Evolutionary conservation across 495 filamentous ascomycete species (phyloP), one percentile per base, ranked within the genome.

Genomic region (Glutinoglossum americanum): DNA sequence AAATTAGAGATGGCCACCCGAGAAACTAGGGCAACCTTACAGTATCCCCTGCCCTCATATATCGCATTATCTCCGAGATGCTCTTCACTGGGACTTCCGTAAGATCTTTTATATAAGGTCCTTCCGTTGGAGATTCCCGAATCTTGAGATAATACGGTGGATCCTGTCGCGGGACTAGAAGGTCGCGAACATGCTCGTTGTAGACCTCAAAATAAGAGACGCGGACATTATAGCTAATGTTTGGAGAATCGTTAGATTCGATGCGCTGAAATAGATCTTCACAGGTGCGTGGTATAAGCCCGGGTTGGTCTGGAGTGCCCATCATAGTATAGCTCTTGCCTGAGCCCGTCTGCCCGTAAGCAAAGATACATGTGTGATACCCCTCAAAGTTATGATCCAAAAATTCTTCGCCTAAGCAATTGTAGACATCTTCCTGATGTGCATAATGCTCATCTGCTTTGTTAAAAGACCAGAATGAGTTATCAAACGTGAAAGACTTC

Each of bases 311-410:
- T 1, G 81, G 80, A 1, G 85, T 93, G 33, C 92, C 92, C 92
- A 99, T 99, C 93, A 99, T 97, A 19, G 92, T 95, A 69, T 97
- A 99, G 68, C 83, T 89, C 72, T 99, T 99, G 23, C 92, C 92
- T 1, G 90, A 93, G 21, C 92, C 92, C 0, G 92, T 99, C 73
- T 99, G 92, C 17, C 92, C 90, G 63, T 99, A 99, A 48, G 92
- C 93, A 65, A 99, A 97, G 60, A 99, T 97, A 66, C 92, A 99
- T 0, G 92, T 99, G 69, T 99, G 89, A 70, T 97, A 99, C 59
- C 92, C 92, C 64, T 96, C 90, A 61, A 99, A 99, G 69, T 99
- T 99, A 72, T 97, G 93, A 67, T 99, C 93, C 55, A 99, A 74
- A 60, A 97, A 97, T 61, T 97, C 93, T 66, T 97, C 92, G 35